Base-by-base conservation (phyloP, 495 filamentous ascomycete species). In the Xylaria longipes region DNA sequence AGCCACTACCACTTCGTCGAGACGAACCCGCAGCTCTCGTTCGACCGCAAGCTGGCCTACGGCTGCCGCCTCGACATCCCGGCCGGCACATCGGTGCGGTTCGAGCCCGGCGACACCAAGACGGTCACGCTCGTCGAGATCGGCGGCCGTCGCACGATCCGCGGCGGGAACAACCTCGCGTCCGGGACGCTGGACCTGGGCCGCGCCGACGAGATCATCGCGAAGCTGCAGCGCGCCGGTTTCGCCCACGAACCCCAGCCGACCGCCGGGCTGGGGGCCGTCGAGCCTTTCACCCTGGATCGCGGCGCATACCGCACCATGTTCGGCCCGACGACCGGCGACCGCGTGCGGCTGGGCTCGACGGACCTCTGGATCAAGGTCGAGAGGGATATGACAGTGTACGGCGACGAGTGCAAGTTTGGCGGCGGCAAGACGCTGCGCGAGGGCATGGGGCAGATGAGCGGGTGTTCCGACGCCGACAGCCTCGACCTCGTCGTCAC, bases 1-100 rank as follows among this genome's bases (percentile, higher is more conserved):
- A 97, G 93, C 69, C 96, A 99, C 80, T 99, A 98, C 81, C 95
- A 98, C 82, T 94, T 99, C 80, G 88, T 97, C 76, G 96, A 99
- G 84, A 92, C 90, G 27, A 99, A 99, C 78, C 93, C 95, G 27
- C 89, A 92, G 80, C 84, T 99, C 66, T 89, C 93, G 77, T 99
- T 99, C 80, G 96, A 99, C 80, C 92, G 96, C n/a, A 80, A 89
- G 35, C 88, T 89, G 62, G 87, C 95, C 1, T 95, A 95, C 74
- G 96, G 96, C 3, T 97, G 87, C 80, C 88, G 95, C 14, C 86
- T 99, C 27, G 95, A 99, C 77, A 95, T 98, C 50, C 81, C 95
- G 2, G 94, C 97, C 14, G 96, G 96, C 17, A 98, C 95, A 1
- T 96, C 94, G 20, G 90, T 98, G 41, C 89, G 96, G 43, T 99